Base-by-base conservation (phyloP, 2,329 filamentous ascomycete species). In the Colletotrichum falcatum region DNA sequence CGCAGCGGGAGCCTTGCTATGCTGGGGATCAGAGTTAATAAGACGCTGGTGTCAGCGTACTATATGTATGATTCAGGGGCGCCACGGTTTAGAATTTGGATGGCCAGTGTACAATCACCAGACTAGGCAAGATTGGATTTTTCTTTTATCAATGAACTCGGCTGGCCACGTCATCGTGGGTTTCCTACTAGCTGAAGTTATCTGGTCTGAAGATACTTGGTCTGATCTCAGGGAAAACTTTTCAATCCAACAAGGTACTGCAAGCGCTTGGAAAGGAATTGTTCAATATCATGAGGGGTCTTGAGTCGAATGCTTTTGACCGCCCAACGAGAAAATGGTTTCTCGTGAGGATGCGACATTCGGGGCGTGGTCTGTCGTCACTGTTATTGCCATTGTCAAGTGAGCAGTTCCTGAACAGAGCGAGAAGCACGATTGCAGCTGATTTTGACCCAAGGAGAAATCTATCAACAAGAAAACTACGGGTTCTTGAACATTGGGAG, bases 61-160 rank as follows among this genome's bases (percentile, higher is more conserved):
- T 61, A 58, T 69, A 60, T 46, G 49, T 54, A 63, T 71, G 68
- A 71, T 68, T 71, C 51, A 54, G 64, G 26, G 68, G 68, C 68
- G 68, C 68, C 53, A 68, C n/a, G 68, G 64, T 63, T 69, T 71
- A 71, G 68, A 68, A 63, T 71, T 63, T 64, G 68, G 46, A 71
- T 28, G 68, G 65, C 65, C 46, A 67, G 68, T 68, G 68, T 71
- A 63, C 46, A 68, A 71, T 59, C 68, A 71, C 68, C 68, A 68
- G 68, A 63, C 68, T 71, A 68, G 68, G 68, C 59, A 71, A 67
- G 68, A 63, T 68, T 55, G 64, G 53, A 60, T 71, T 71, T 30
- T 71, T 68, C 63, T 53, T 71, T n/a, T n/a, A n/a, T n/a, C 64
- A 71, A 71, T n/a, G 64, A 63, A 55, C 7, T 35, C 18, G 49